Evolutionary conservation across 805 yeast species (phyloP), one percentile per base, ranked within the genome.

Genomic region (Diddensiella transvaalensis): DNA sequence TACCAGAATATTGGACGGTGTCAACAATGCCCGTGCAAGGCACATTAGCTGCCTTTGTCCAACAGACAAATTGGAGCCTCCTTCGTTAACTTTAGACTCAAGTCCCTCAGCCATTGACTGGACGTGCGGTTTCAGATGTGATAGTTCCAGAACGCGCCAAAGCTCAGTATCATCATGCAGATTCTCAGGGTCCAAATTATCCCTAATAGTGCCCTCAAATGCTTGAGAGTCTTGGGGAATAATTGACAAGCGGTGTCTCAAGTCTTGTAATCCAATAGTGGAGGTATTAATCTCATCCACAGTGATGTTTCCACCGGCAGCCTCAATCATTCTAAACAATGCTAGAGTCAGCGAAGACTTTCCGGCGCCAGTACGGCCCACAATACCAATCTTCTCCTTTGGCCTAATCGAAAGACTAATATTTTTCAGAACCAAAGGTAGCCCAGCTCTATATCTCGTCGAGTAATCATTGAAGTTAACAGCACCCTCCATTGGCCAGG

Each of bases 311-410:
- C 95, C 95, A 6, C 65, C 69, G 3, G 82, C 79, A 1, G 85
- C 77, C 66, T 90, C 96, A 59, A 90, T 86, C 40, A 89, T 79
- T 57, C 97, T 72, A 74, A 87, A 89, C 35, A 89, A 69, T 0
- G 96, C 93, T 60, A 87, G 69, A 0, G 96, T 85, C 60, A 89
- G 73, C 1, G 96, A 83, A 0, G 93, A 83, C 66, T 89, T 89
- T 55, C 98, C 98, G 2, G 97, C 97, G 54, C 98, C 98, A 0
- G 98, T 90, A 63, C 98, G 78, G 22, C 98, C 98, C 48, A 91
- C 97, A 66, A 90, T 89, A 53, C 98, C 98, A 61, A 90, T 74
- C 66, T 91, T 91, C 64, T 91, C 97, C 49, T 77, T 72, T 1
- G 90, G 79, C 42, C 79, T 74, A 58, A 91, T 79, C 10, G 76